Base-by-base conservation (phyloP, 73 alveolate species). In the Diophrys sp. region DNA sequence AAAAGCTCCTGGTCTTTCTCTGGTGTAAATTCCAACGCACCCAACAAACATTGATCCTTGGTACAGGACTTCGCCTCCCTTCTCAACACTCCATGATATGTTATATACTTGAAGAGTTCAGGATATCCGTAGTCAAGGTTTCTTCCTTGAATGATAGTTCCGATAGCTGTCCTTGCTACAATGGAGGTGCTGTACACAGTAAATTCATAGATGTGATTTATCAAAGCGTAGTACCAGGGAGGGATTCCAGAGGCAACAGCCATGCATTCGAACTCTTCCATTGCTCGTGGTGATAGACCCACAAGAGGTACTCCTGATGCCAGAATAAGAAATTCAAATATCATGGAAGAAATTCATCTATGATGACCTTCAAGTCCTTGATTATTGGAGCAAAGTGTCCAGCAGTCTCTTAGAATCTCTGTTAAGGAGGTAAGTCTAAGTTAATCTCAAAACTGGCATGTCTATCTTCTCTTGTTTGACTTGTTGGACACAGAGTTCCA, bases 81-180 rank as follows among this genome's bases (percentile, higher is more conserved):
- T 34, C 33, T 34, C 68, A 83, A 89, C 28, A 74, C 62, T 54
- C 78, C 88, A 0, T 78, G 34, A 44, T 70, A 82, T 29, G 77
- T 24, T 33, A 84, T 73, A 23, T 33, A 67, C 34, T 84, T 72
- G 31, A 72, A 77, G 71, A 74, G 76, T 34, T 56, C 26, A n/a
- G n/a, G n/a, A n/a, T n/a, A n/a, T n/a, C n/a, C n/a, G 73, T 70
- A 84, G 56, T 89, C 96, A 33, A 89, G 67, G 70, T 89, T 89
- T 62, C 92, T 78, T 27, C 75, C 85, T 23, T 71, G 77, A 0
- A 84, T 5, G 29, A 62, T 32, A 0, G 33, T 56, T 0, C 78
- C 83, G 23, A 71, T 71, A 27, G 62, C 67, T 11, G 29, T 23
- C 18, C 68, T 29, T 23, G 87, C 92, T 0, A 89, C 84, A 8